These are phyloP conservation scores for Eurotiales sp. DNA, from an alignment of 2,329 filamentous ascomycete genomes.

Conservation along the genomic window DNA sequence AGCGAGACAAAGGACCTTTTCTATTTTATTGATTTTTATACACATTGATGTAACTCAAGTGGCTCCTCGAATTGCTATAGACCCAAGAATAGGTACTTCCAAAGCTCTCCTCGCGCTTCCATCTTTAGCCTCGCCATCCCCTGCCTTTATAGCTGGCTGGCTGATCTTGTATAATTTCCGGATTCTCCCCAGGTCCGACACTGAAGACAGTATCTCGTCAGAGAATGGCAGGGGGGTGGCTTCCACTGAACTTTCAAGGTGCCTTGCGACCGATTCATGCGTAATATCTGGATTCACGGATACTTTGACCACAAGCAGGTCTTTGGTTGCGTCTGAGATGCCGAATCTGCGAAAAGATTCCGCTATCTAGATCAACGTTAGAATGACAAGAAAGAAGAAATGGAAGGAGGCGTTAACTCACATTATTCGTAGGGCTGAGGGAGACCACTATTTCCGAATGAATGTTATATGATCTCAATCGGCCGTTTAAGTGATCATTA, in stretches of 20 bases:
- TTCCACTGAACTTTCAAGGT: slow-evolving; percentile 60
- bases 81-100: slow-evolving; percentile 67
- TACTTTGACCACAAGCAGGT: slow-evolving; percentile 80
- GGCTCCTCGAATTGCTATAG: slow-evolving; percentile 71
- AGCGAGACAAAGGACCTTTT: no score
- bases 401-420: slow-evolving; percentile 36
- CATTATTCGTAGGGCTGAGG: slow-evolving; percentile 78
- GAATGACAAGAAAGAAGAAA: background rate
- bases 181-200: slow-evolving; percentile 66
- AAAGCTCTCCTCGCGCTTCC: slow-evolving; percentile 36
- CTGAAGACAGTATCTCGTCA: slow-evolving; percentile 57
- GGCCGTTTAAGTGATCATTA: slow-evolving; percentile 57
- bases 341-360: slow-evolving; percentile 90
- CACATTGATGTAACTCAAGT: slow-evolving; percentile 18
- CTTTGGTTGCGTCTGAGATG: slow-evolving; percentile 64
- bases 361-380: slow-evolving; percentile 57
- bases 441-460: slow-evolving; percentile 85
- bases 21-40: background rate
- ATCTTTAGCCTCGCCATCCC: slow-evolving; percentile 18
- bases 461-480: slow-evolving; percentile 75
- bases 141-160: slow-evolving; percentile 44
- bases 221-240: slow-evolving; percentile 58
- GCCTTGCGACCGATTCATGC: slow-evolving; percentile 50
- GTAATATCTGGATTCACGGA: slow-evolving; percentile 50
- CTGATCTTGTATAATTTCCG: slow-evolving; percentile 86